These are phyloP conservation scores for Mycena capillaripes DNA, from an alignment of 768 basidiomycete genomes.

Conservation along the genomic window DNA sequence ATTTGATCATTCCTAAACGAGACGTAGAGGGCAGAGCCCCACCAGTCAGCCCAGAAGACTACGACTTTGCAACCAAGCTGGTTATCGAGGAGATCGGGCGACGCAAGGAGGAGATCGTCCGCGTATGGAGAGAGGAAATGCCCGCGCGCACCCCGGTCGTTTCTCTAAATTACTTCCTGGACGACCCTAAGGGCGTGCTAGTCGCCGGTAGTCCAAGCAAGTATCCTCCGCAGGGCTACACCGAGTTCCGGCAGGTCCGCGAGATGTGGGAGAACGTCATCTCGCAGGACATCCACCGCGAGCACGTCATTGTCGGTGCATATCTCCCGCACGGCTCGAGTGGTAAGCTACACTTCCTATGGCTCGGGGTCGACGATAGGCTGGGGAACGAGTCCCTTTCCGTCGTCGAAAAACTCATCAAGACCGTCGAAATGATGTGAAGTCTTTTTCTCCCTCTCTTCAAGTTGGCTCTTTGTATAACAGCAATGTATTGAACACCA, in stretches of 20 bases:
- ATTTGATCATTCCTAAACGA: neutral
- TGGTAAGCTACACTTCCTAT: conserved; percentile 31
- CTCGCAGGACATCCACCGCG: conserved; percentile 27
- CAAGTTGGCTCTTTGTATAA: too few relatives aligned
- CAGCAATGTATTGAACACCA: too few relatives aligned
- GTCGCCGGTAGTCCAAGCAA: conserved; percentile 25
- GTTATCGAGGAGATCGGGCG: conserved; percentile 31
- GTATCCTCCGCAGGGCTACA: conserved; percentile 30
- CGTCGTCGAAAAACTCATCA: conserved; percentile 31
- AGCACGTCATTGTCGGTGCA: conserved; percentile 28
- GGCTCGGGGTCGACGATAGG: conserved; percentile 16
- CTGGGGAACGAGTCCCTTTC: conserved; percentile 10
- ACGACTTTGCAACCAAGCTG: conserved; percentile 25
- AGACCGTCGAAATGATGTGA: conserved; percentile 22
- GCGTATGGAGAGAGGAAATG: conserved; percentile 27
- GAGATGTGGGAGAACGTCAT: conserved; percentile 34
- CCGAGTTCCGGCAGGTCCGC: conserved; percentile 22
- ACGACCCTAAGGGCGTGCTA: conserved; percentile 27
- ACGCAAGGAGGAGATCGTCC: conserved; percentile 30
- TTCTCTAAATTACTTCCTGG: conserved; percentile 29
- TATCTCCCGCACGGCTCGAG: conserved; percentile 26
- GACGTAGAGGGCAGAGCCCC: conserved; percentile 23
- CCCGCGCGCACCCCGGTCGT: conserved; percentile 29
- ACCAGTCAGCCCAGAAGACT: conserved; percentile 26
- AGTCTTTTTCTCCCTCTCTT: too few relatives aligned